Evolutionary conservation across 768 basidiomycete species (phyloP).

Genomic region (Pseudohyphozyma bogoriensis): DNA sequence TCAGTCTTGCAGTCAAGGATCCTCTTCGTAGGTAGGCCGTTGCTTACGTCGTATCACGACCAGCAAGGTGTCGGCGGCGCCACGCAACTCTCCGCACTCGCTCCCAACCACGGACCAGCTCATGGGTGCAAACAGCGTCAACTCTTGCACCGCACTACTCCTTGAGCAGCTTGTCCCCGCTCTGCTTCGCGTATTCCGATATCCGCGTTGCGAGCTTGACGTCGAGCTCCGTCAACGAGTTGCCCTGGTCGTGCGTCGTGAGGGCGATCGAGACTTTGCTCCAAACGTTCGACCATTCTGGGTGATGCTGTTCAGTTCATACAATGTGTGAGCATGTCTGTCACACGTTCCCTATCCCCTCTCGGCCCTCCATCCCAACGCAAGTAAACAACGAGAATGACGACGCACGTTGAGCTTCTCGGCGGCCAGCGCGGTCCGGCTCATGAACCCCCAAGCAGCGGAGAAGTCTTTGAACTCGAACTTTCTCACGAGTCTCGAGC

Average conservation of each 20-base stretch:
- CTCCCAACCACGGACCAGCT: too few species aligned
- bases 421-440: slow-evolving; percentile 17
- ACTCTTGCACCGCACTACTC: too few species aligned
- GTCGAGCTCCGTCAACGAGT: slow-evolving; percentile 14
- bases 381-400: neutral
- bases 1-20: too few species aligned
- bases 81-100: too few species aligned
- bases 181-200: neutral
- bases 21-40: too few species aligned
- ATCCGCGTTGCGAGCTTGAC: slow-evolving; percentile 24
- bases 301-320: slow-evolving; percentile 16
- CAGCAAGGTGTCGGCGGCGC: too few species aligned
- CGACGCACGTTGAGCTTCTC: slow-evolving; percentile 25
- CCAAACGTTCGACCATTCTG: slow-evolving; percentile 26
- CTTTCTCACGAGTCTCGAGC: too few species aligned
- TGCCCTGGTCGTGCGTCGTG: slow-evolving; percentile 23
- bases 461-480: slow-evolving; percentile 23
- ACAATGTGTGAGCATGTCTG: too few species aligned
- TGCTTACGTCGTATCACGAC: too few species aligned
- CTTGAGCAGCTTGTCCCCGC: neutral
- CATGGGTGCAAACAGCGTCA: too few species aligned
- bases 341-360: too few species aligned
- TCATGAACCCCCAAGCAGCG: slow-evolving; percentile 27
- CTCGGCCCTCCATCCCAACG: neutral
- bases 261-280: slow-evolving; percentile 19